phyloP scores from a whole-genome alignment of 2,329 filamentous ascomycete species.

The Aspergillus ruber region DNA sequence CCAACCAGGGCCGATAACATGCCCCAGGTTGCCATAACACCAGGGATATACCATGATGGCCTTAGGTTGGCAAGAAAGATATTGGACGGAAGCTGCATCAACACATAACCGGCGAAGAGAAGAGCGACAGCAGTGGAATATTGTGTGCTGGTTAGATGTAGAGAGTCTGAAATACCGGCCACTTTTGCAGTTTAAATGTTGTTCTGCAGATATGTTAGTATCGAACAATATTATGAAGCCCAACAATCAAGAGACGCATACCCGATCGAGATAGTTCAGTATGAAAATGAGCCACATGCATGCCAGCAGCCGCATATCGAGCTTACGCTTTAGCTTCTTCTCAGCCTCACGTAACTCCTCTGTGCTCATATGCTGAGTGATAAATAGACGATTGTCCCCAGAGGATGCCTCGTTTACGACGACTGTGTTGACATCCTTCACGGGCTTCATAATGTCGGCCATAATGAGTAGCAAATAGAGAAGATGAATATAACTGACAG shows the following conservation, averaged over 20 bases:
- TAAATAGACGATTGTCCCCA: not conserved
- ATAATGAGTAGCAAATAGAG: not conserved
- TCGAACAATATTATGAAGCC: too few relatives aligned
- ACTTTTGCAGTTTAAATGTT: slow-evolving; percentile 37
- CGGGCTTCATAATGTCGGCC: not conserved
- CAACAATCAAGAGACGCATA: not conserved
- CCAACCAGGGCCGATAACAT: too few relatives aligned
- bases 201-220: slow-evolving; percentile 12
- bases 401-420: not conserved
- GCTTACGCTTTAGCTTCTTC: not conserved
- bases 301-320: not conserved
- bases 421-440: not conserved
- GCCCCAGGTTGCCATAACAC: too few relatives aligned
- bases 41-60: too few relatives aligned
- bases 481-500: not conserved
- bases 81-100: too few relatives aligned
- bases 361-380: not conserved
- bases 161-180: slow-evolving; percentile 33
- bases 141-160: slow-evolving; percentile 33
- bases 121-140: slow-evolving; percentile 42
- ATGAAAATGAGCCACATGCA: not conserved
- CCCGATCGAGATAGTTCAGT: not conserved
- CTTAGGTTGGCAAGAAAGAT: too few relatives aligned
- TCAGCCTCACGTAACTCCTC: not conserved
- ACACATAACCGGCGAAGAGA: slow-evolving; percentile 33